phyloP scores from a whole-genome alignment of 441 rosid genomes.

The Hura crepitans region DNA sequence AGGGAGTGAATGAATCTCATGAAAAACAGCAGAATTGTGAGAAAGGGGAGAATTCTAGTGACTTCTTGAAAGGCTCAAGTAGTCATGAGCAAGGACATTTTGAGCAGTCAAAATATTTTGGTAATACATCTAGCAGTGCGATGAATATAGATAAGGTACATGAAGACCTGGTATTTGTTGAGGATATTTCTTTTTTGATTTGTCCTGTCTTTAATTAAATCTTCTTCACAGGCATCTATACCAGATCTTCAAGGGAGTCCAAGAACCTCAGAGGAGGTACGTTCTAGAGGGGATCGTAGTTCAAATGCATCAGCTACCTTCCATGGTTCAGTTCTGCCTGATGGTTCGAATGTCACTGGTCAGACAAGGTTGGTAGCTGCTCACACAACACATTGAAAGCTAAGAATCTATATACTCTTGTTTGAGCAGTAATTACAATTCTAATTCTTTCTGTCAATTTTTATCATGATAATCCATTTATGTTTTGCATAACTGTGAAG shows the following conservation, averaged over 20 bases:
- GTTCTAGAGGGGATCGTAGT: conserved; percentile 12
- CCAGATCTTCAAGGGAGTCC: conserved; percentile 15
- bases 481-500: conserved; percentile 2
- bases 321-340: conserved; percentile 12
- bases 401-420: not conserved
- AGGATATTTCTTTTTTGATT: not conserved
- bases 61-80: conserved; percentile 6
- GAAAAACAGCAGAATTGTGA: conserved; percentile 13
- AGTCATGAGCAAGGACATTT: conserved; percentile 29
- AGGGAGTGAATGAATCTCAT: conserved; percentile 7
- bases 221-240: conserved; percentile 9
- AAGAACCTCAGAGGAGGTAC: conserved; percentile 12
- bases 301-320: conserved; percentile 6
- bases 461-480: not conserved
- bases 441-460: not conserved
- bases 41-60: conserved; percentile 16
- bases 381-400: conserved; percentile 4
- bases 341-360: conserved; percentile 14
- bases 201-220: not conserved
- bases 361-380: conserved; percentile 17
- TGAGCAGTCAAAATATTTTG: conserved; percentile 29
- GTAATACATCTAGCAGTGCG: conserved; percentile 27
- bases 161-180: not conserved
- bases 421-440: not conserved
- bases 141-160: conserved; percentile 37